Evolutionary conservation across 2,329 filamentous ascomycete genomes (phyloP).

Genomic region (Penicillium vulpinum): DNA sequence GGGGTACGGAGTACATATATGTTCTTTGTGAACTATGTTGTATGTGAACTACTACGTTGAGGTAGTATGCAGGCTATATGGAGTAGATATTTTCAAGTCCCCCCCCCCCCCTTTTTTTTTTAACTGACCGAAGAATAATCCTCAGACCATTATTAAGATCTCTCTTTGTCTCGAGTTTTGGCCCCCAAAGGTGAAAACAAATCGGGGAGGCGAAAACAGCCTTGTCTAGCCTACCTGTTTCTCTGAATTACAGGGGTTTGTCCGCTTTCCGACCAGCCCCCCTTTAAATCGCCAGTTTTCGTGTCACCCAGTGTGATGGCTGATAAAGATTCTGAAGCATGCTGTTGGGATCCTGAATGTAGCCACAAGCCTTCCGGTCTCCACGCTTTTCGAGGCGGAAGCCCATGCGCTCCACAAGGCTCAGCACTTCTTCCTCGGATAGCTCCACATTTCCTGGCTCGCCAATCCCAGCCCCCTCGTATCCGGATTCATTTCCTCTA

Average conservation of each 20-base stretch:
- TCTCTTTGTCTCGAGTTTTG: conserved; percentile 1
- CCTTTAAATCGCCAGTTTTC: conserved; percentile 54
- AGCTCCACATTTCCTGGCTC: conserved; percentile 91
- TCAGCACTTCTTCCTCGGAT: conserved; percentile 81
- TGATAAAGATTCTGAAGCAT: conserved; percentile 84
- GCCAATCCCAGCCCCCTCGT: conserved; percentile 63
- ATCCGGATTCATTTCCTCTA: conserved; percentile 19
- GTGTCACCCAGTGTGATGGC: conserved; percentile 81
- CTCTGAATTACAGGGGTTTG: neutral
- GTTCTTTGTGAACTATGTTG: neutral
- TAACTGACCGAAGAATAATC: neutral
- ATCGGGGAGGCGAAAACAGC: neutral
- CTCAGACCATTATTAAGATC: neutral
- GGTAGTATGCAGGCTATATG: too few species aligned
- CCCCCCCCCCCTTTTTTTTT: neutral
- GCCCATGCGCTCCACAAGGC: conserved; percentile 70
- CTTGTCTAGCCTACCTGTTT: neutral
- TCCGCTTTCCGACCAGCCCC: neutral
- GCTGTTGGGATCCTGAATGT: conserved; percentile 80
- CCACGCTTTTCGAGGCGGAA: conserved; percentile 70
- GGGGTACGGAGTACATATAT: neutral
- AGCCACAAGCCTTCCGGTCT: conserved; percentile 63
- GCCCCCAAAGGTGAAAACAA: neutral
- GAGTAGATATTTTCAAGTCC: neutral
- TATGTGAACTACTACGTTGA: neutral